Conservation (phyloP, 2,329 filamentous ascomycete species). For the Cordyceps javanica region DNA sequence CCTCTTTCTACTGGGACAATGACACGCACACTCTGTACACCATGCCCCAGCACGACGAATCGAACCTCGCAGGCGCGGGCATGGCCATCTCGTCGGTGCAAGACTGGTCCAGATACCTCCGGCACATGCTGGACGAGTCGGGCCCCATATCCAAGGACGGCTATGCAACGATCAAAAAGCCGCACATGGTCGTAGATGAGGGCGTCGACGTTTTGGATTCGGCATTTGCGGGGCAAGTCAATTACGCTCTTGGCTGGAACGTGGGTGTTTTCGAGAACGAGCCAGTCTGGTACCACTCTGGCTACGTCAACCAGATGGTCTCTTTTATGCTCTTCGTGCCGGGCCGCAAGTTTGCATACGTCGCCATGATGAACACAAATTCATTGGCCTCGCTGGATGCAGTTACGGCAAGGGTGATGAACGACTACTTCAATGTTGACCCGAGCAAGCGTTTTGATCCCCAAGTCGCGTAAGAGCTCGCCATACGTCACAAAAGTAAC, state of each 20-base stretch:
- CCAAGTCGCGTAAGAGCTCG: constrained; percentile 12
- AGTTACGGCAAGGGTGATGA: constrained; percentile 19
- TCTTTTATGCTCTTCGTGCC: constrained; percentile 25
- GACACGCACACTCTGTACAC: constrained; percentile 21
- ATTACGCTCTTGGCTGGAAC: constrained; percentile 22
- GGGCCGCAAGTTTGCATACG: constrained; percentile 19
- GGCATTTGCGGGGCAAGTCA: constrained; percentile 16
- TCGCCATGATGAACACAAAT: constrained; percentile 21
- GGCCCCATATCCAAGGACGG: constrained; percentile 22
- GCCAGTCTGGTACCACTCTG: constrained; percentile 20
- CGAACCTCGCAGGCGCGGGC: constrained; percentile 35
- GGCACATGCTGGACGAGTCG: constrained; percentile 25
- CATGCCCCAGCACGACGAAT: constrained; percentile 22
- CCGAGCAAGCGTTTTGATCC: constrained; percentile 14
- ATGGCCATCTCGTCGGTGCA: constrained; percentile 33
- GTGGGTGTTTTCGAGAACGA: constrained; percentile 19
- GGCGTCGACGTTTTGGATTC: constrained; percentile 3
- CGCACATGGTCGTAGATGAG: constrained; percentile 16
- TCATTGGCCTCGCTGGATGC: constrained; percentile 14
- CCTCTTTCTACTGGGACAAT: constrained; percentile 33
- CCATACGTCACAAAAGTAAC: background rate
- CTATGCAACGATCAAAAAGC: constrained; percentile 20
- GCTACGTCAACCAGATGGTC: constrained; percentile 19
- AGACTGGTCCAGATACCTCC: constrained; percentile 32
- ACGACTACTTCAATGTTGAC: constrained; percentile 18